Evolutionary conservation across 148 eudicot genomes (phyloP), one percentile per base, ranked within the genome.

Genomic region (Rhododendron ferrugineum): DNA sequence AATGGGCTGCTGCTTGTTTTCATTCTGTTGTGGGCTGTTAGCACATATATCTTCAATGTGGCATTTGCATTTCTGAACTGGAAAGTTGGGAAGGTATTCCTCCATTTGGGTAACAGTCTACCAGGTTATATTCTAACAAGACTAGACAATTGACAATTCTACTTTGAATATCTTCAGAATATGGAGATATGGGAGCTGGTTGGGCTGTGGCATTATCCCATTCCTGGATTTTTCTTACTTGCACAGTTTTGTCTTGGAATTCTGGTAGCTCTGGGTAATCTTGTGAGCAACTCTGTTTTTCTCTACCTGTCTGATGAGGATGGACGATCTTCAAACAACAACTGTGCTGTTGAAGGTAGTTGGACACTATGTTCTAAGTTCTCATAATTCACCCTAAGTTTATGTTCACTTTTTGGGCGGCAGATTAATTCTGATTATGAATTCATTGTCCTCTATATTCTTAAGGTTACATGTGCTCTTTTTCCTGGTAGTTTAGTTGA

Each of bases 131-230:
- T 11, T 26, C 6, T 78, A 30, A 68, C 23, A 28, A 44, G 32
- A 83, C 52, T 62, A 37, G 72, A 58, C 20, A 60, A 30, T 36
- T 79, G 23, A 80, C n/a, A 81, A 34, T 66, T 85, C 36, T 87
- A 64, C 66, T 54, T 79, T 79, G 62, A 86, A 42, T 76, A 37
- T 86, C 18, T 86, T 78, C 89, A 97, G 99, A 95, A 95, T 86
- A 92, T 92, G 95, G 95, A 94, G 91, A 93, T 97, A 73, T 97
- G 99, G 99, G 98, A 97, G 93, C 91, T 94, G 93, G 91, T 97
- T 88, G 99, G 99, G 66, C 87, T 97, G 83, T 97, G 98, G 99
- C 98, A 93, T 88, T 95, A 97, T 87, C 91, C 99, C 80, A 91
- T 92, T 89, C 99, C 99, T 89, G 98, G 98, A 83, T 91, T 91